Evolutionary conservation across 192 early-diverging fungal species (phyloP).

Genomic region (Coemansia sp.): DNA sequence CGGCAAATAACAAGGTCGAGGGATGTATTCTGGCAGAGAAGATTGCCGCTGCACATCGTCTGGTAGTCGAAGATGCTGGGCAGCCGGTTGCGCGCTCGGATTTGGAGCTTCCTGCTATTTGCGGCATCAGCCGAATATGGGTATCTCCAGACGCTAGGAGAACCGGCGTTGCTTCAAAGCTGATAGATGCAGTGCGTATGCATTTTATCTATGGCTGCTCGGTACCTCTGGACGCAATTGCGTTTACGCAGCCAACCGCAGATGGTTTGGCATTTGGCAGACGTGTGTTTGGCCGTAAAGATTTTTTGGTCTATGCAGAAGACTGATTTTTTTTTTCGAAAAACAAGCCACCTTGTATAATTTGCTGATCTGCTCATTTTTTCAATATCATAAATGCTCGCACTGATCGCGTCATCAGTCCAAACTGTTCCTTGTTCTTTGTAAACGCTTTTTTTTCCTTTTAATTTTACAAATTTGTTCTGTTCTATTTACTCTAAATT

Average conservation of each 20-base stretch:
- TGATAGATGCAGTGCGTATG: slow-evolving; percentile 43
- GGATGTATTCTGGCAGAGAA: slow-evolving; percentile 56
- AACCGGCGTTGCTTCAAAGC: slow-evolving; percentile 37
- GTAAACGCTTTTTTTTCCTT: slow-evolving; percentile 1
- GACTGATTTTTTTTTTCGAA: slow-evolving; percentile 6
- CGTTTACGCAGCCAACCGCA: slow-evolving; percentile 59
- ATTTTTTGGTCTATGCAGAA: slow-evolving; percentile 59
- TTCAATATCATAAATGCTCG: not conserved
- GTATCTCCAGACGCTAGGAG: slow-evolving; percentile 50
- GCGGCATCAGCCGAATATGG: slow-evolving; percentile 62
- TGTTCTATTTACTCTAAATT: not conserved
- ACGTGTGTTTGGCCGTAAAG: slow-evolving; percentile 40
- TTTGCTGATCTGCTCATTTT: not conserved
- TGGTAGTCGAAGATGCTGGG: slow-evolving; percentile 2
- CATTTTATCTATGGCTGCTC: slow-evolving; percentile 53
- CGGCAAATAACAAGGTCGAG: slow-evolving; percentile 13
- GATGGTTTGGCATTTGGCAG: slow-evolving; percentile 53
- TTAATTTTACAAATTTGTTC: not conserved
- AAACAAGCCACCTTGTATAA: too few species aligned
- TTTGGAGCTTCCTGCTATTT: slow-evolving; percentile 19
- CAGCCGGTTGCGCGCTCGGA: slow-evolving; percentile 3
- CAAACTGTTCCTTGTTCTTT: not conserved
- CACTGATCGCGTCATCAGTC: slow-evolving; percentile 2
- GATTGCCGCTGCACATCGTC: slow-evolving; percentile 26
- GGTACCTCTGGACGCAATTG: slow-evolving; percentile 26